Conservation (phyloP, 352 stramenopile species). For the Phytophthora podocarpi region DNA sequence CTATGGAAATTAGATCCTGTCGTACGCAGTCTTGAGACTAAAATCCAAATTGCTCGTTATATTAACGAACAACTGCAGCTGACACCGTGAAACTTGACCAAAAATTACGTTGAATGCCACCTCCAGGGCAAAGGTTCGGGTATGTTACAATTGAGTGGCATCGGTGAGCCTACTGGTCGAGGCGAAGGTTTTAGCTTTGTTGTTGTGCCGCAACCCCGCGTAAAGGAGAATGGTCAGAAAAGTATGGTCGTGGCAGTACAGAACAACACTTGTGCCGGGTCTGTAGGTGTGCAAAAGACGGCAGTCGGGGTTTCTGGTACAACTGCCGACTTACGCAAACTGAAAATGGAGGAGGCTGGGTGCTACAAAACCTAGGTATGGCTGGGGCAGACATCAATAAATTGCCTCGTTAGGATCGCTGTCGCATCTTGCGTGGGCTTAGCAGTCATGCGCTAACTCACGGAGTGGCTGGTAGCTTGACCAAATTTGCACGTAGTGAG, state of each 20-base stretch:
- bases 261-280: conserved; percentile 49
- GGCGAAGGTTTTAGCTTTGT: conserved; percentile 88
- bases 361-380: conserved; percentile 75
- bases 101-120: conserved; percentile 87
- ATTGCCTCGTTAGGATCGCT: conserved; percentile 76
- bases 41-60: conserved; percentile 81
- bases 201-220: conserved; percentile 70
- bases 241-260: conserved; percentile 37
- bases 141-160: conserved; percentile 79
- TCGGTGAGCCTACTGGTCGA: conserved; percentile 76
- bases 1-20: conserved; percentile 71
- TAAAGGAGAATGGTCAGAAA: conserved; percentile 80
- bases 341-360: conserved; percentile 87
- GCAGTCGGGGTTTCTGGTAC: conserved; percentile 78
- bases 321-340: conserved; percentile 79
- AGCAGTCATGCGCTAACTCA: conserved; percentile 72
- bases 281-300: conserved; percentile 69
- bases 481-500: conserved; percentile 76
- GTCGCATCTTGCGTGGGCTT: conserved; percentile 78
- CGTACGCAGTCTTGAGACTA: conserved; percentile 69
- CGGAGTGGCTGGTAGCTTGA: conserved; percentile 68
- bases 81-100: conserved; percentile 83
- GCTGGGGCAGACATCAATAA: conserved; percentile 84
- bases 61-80: conserved; percentile 80
- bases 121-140: conserved; percentile 81